Evolutionary conservation across 2,329 filamentous ascomycete species (phyloP), one percentile per base, ranked within the genome.

Genomic region (Aspergillus jensenii): DNA sequence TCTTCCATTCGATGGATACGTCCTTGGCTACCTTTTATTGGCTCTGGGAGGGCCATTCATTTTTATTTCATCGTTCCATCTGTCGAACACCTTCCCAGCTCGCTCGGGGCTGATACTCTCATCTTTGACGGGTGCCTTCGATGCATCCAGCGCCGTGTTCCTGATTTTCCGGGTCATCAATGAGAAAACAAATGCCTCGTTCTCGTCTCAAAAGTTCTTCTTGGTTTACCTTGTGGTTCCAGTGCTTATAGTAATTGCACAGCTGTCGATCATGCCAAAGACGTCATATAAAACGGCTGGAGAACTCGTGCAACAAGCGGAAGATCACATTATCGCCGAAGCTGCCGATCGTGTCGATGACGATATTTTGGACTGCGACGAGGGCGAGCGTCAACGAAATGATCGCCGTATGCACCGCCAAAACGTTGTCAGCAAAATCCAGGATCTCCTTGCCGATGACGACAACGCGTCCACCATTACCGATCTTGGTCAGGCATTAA

Each of bases 261-360:
- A 95, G 74, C 67, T 93, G 25, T 82, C 86, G 41, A 67, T 93
- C 63, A 88, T 96, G 81, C 91, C 91, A 0, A 79, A 78, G 15
- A 85, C 87, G 62, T 91, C 88, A 1, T 95, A 95, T 79, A 93
- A 95, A 75, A 93, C 90, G 0, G 85, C 93, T 1, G 90, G 91
- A 46, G 91, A 97, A 73, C 82, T 96, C 40, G 87, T 95, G 6
- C 84, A 87, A 56, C 84, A 91, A 68, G 87, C 86, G 15, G 88
- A 91, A 64, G 76, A 77, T 15, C 74, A 71, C 48, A 75, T 73
- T 25, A 74, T 71, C 12, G 84, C 84, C 7, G 86, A 88, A 66
- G 79, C 81, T 19, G 65, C 80, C 2, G 83, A 87, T 58, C 79
- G 78, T 9, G 82, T 83, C 0, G 85, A 87, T 55, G 77, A 83